A percentile compares a stretch with the other conserved stretches of the same genome.
Conservation (phyloP, 2,329 filamentous ascomycete species). For the Saccharata proteae region DNA sequence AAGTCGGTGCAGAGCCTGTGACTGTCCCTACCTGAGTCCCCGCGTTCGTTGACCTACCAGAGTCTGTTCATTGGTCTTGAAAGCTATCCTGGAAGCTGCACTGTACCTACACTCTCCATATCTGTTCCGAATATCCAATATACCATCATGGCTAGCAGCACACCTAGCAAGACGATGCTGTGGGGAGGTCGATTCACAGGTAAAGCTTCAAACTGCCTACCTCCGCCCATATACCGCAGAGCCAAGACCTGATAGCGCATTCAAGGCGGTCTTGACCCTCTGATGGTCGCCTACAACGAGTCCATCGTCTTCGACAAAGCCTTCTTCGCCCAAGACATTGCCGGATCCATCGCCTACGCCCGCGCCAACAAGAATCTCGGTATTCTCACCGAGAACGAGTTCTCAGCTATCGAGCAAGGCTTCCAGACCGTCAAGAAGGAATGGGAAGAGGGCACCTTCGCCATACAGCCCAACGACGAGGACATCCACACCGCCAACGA, state of each 20-base stretch:
- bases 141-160: conserved; percentile 6
- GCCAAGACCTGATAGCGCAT: conserved; percentile 1
- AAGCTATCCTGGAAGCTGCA: no score
- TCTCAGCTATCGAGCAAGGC: conserved; percentile 60
- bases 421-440: conserved; percentile 46
- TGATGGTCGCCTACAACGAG: conserved; percentile 79
- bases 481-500: conserved; percentile 46
- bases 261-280: conserved; percentile 64
- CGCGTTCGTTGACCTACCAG: no score
- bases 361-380: conserved; percentile 64
- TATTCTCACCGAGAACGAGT: conserved; percentile 63
- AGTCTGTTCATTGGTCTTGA: no score
- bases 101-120: no score
- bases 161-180: conserved; percentile 38
- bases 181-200: conserved; percentile 52
- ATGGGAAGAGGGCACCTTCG: conserved; percentile 34
- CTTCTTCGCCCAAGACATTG: conserved; percentile 71
- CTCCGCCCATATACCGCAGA: not conserved
- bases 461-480: conserved; percentile 36
- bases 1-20: no score
- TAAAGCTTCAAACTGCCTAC: conserved; percentile 14
- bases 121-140: no score
- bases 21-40: no score
- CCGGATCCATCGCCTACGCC: conserved; percentile 69
- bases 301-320: conserved; percentile 66